Evolutionary conservation across 305 asterid species (phyloP).

Genomic region (Striga hermonthica): DNA sequence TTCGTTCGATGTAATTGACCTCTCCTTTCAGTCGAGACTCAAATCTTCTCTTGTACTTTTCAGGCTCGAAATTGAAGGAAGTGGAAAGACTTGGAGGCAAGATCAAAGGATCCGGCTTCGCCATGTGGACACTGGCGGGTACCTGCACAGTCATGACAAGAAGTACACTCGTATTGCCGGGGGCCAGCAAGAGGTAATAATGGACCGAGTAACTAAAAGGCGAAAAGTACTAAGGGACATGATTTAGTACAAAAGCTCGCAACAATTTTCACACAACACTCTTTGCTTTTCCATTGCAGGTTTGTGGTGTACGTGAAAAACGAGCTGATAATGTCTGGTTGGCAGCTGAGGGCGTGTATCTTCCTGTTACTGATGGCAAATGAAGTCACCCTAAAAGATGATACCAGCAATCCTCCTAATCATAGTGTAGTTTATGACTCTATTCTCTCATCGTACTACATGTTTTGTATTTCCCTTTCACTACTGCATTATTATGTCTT

Average conservation of each 20-base stretch:
- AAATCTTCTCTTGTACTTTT: conserved; percentile 15
- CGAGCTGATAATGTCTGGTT: conserved; percentile 79
- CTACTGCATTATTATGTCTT: too few relatives aligned
- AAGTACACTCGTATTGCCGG: conserved; percentile 86
- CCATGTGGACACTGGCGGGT: conserved; percentile 77
- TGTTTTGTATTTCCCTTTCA: too few relatives aligned
- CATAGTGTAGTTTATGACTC: too few relatives aligned
- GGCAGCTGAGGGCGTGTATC: conserved; percentile 88
- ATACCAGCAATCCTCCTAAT: conserved; percentile 1
- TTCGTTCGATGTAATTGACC: too few relatives aligned
- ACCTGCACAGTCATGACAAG: conserved; percentile 91
- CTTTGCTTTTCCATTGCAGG: conserved; percentile 42
- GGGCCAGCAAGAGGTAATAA: conserved; percentile 86
- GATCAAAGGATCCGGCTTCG: conserved; percentile 78
- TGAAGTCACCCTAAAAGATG: conserved; percentile 23
- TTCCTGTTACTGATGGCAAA: conserved; percentile 62
- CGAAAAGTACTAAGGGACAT: too few relatives aligned
- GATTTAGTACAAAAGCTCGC: too few relatives aligned
- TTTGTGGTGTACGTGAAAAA: conserved; percentile 74
- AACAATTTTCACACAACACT: too few relatives aligned
- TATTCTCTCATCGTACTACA: too few relatives aligned
- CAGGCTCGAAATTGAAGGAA: conserved; percentile 39
- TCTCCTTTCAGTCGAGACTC: too few relatives aligned
- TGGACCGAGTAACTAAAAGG: too few relatives aligned
- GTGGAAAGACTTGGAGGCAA: conserved; percentile 89